Evolutionary conservation across 2,329 filamentous ascomycete genomes (phyloP).

Genomic region (Beauveria rudraprayagi): DNA sequence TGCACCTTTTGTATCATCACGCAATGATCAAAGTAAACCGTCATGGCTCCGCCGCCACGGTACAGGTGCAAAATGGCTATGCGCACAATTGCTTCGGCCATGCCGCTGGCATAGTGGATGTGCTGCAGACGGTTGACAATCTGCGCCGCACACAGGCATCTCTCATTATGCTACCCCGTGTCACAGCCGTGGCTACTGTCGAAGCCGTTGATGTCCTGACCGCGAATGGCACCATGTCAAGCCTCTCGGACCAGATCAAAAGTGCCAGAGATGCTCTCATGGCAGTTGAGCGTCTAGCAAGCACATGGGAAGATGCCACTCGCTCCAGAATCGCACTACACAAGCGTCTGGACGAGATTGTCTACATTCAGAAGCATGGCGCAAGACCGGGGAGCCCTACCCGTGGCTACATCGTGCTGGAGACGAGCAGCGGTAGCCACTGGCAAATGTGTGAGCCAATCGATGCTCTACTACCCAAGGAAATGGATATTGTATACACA

Average conservation of each 20-base stretch:
- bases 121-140: constrained; percentile 34
- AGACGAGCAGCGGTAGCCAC: constrained; percentile 20
- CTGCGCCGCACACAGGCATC: constrained; percentile 25
- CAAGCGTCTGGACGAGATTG: constrained; percentile 27
- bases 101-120: constrained; percentile 42
- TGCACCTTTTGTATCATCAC: constrained; percentile 60
- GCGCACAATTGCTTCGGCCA: constrained; percentile 42
- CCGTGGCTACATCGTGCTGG: constrained; percentile 25
- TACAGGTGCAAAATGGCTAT: constrained; percentile 34
- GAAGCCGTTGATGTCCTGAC: constrained; percentile 60
- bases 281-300: constrained; percentile 47
- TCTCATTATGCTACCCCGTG: constrained; percentile 45
- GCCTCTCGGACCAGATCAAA: constrained; percentile 44
- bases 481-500: constrained; percentile 30
- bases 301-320: constrained; percentile 51
- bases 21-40: constrained; percentile 58
- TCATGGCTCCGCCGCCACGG: constrained; percentile 38
- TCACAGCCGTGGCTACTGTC: constrained; percentile 53
- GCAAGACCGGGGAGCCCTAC: constrained; percentile 18
- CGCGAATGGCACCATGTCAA: constrained; percentile 45
- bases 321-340: constrained; percentile 41
- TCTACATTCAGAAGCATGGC: constrained; percentile 25
- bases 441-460: constrained; percentile 31
- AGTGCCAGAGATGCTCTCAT: constrained; percentile 44
- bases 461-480: constrained; percentile 26